phyloP scores from a whole-genome alignment of 495 filamentous ascomycete genomes.

The Podospora pseudocomata region DNA sequence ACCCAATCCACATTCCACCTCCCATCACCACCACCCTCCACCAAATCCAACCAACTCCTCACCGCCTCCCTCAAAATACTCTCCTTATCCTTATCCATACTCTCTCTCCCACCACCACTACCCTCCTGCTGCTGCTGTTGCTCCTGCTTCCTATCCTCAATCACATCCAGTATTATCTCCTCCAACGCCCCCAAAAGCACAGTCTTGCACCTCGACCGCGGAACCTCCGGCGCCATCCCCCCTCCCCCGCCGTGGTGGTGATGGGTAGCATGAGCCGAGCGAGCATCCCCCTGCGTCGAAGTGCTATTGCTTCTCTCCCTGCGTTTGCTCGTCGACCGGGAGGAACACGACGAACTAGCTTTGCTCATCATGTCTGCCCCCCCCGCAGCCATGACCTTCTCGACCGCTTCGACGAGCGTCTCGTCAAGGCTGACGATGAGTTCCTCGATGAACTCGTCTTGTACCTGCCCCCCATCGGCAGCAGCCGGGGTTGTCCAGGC shows the following conservation, averaged over 20 bases:
- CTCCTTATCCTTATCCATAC: constrained; percentile 31
- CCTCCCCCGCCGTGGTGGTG: background rate
- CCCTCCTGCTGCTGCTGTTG: background rate
- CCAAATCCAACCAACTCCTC: constrained; percentile 42
- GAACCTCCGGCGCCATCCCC: constrained; percentile 33
- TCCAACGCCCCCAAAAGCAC: constrained; percentile 46
- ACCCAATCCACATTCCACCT: constrained; percentile 5
- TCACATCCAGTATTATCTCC: constrained; percentile 46
- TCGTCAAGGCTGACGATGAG: constrained; percentile 70
- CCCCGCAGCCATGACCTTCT: constrained; percentile 59
- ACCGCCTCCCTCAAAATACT: constrained; percentile 42
- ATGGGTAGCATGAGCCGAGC: background rate
- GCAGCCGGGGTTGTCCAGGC: constrained; percentile 17
- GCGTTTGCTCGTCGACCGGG: constrained; percentile 43
- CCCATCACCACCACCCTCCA: constrained; percentile 30
- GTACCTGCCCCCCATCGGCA: constrained; percentile 42
- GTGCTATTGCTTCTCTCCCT: constrained; percentile 39
- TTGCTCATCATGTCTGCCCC: constrained; percentile 37
- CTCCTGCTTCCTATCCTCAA: constrained; percentile 33
- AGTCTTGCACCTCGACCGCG: constrained; percentile 46
- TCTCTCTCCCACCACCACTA: too few relatives aligned
- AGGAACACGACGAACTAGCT: constrained; percentile 38
- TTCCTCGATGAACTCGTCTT: constrained; percentile 69
- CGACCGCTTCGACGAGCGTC: constrained; percentile 70
- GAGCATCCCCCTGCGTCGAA: constrained; percentile 18